Evolutionary conservation across 108 stramenopile species (phyloP).

Genomic region (Fragilaria crotonensis): DNA sequence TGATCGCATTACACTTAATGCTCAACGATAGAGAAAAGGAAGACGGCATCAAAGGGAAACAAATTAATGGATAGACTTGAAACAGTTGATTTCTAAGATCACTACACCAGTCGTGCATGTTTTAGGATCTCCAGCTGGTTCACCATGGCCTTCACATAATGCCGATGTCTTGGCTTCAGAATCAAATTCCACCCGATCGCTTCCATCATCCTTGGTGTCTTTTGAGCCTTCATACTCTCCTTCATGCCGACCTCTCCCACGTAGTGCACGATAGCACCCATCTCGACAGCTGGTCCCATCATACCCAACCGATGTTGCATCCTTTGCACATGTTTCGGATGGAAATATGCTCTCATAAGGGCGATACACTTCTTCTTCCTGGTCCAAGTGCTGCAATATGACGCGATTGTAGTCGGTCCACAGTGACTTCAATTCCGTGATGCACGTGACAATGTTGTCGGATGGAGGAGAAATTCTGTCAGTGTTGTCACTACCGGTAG

Average conservation of each 20-base stretch:
- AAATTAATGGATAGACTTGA: too few relatives aligned
- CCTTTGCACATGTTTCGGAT: neutral
- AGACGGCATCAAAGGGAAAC: too few relatives aligned
- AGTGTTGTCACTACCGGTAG: neutral
- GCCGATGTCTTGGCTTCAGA: neutral
- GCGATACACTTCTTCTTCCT: neutral
- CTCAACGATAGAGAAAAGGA: slow-evolving; percentile 7
- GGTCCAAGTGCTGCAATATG: neutral
- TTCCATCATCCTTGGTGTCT: neutral
- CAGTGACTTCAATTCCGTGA: neutral
- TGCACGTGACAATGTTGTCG: neutral
- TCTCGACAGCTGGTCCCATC: neutral
- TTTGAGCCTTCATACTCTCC: neutral
- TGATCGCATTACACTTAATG: slow-evolving; percentile 73
- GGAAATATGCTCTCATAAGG: neutral
- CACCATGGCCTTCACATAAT: neutral
- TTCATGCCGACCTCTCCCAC: neutral
- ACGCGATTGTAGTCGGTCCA: neutral
- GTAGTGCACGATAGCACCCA: neutral
- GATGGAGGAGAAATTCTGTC: neutral
- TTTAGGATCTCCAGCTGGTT: neutral
- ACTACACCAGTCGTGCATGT: too few relatives aligned
- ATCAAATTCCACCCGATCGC: neutral
- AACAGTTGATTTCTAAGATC: too few relatives aligned
- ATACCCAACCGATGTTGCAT: neutral